These are phyloP conservation scores for Quillaja saponaria DNA, from an alignment of 306 rosid species.

Conservation along the genomic window DNA sequence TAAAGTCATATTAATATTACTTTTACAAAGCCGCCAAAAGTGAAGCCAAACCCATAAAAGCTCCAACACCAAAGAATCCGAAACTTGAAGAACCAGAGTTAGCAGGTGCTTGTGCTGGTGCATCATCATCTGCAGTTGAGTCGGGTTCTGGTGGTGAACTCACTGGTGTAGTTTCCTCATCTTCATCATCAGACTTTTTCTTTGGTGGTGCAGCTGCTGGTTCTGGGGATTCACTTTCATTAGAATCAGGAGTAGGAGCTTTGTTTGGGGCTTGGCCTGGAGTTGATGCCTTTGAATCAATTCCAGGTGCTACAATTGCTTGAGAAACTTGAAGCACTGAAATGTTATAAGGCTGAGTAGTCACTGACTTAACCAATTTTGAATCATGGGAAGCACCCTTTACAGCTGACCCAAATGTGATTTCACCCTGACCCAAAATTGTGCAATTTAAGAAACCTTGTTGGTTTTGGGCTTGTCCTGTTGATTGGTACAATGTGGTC, in stretches of 20 bases:
- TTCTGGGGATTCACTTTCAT: not conserved
- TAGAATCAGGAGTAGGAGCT: slow-evolving; percentile 37
- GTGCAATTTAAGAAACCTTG: slow-evolving; percentile 50
- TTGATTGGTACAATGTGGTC: slow-evolving; percentile 47
- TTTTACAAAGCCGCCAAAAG: slow-evolving; percentile 28
- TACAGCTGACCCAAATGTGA: slow-evolving; percentile 47
- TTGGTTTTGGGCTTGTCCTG: slow-evolving; percentile 30
- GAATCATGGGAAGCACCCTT: slow-evolving; percentile 13
- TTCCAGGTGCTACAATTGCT: slow-evolving; percentile 39
- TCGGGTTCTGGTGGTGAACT: not conserved
- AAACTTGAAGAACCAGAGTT: slow-evolving; percentile 18
- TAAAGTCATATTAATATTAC: not conserved
- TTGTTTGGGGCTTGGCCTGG: slow-evolving; percentile 4
- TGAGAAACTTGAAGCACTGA: slow-evolving; percentile 53
- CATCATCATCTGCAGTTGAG: not conserved
- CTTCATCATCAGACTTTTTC: slow-evolving; percentile 10
- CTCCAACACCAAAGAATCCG: slow-evolving; percentile 27
- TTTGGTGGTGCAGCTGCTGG: slow-evolving; percentile 16
- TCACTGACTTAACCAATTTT: slow-evolving; percentile 39
- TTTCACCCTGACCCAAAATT: slow-evolving; percentile 40
- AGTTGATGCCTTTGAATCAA: slow-evolving; percentile 30
- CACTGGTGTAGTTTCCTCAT: not conserved
- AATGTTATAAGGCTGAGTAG: slow-evolving; percentile 44
- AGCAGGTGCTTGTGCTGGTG: not conserved
- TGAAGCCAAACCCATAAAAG: slow-evolving; percentile 36